These are phyloP conservation scores for Cryomyces minteri DNA, from an alignment of 495 filamentous ascomycete species.

Conservation along the genomic window DNA sequence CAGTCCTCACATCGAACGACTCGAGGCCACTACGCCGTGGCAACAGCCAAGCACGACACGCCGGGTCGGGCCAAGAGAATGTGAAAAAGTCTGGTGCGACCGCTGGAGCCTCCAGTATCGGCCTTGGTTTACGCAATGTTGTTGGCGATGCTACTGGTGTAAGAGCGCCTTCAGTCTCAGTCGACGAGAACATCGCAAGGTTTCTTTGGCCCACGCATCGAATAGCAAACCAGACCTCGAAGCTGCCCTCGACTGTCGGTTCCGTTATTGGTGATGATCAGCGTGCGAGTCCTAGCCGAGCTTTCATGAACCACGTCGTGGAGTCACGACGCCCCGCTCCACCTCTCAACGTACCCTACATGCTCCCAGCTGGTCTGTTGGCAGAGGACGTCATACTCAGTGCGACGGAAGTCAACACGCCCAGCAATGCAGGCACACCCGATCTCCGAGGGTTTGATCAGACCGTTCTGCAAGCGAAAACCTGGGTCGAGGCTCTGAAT, in stretches of 20 bases:
- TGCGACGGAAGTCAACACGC: slow-evolving; percentile 24
- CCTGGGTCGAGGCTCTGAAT: too few species aligned
- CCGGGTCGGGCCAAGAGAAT: too few species aligned
- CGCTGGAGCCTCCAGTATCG: neutral
- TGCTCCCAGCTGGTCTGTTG: neutral
- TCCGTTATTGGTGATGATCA: neutral
- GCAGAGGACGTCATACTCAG: slow-evolving; percentile 16
- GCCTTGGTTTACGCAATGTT: neutral
- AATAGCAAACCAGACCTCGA: neutral
- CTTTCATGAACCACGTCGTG: neutral
- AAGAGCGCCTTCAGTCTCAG: neutral
- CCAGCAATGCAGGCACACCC: slow-evolving; percentile 19
- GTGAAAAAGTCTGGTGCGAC: too few species aligned
- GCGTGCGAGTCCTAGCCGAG: neutral
- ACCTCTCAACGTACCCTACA: neutral
- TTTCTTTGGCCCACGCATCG: neutral
- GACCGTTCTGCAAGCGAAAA: slow-evolving; percentile 9
- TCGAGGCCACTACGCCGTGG: too few species aligned
- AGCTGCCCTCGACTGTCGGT: neutral
- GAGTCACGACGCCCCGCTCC: neutral
- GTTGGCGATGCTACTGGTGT: neutral
- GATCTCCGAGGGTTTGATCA: slow-evolving; percentile 14
- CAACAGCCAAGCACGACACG: too few species aligned
- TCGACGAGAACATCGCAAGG: neutral
- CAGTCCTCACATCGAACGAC: too few species aligned